These are phyloP conservation scores for Seiridium cupressi DNA, from an alignment of 2,329 filamentous ascomycete genomes.

Conservation along the genomic window DNA sequence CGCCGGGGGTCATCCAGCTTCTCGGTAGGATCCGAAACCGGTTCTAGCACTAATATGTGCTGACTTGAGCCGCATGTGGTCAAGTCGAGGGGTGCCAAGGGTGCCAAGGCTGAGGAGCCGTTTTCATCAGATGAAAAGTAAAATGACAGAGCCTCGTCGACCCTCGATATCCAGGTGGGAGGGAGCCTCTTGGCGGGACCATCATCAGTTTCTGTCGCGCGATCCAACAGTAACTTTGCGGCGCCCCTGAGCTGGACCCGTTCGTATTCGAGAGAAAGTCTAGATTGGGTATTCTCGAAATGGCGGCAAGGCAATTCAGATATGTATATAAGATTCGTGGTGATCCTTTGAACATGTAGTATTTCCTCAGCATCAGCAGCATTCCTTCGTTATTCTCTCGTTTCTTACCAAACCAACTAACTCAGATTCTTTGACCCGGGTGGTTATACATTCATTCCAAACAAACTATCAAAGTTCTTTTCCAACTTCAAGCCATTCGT, in stretches of 20 bases:
- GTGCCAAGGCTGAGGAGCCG: not conserved
- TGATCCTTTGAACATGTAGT: not conserved
- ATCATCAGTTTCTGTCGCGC: not conserved
- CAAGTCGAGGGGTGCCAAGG: not conserved
- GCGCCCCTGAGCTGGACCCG: not conserved
- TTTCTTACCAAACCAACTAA: not conserved
- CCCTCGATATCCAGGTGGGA: not conserved
- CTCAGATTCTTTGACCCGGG: conserved; percentile 8
- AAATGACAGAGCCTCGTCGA: not conserved
- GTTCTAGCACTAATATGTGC: not conserved
- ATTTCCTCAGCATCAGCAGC: not conserved
- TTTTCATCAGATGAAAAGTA: not conserved
- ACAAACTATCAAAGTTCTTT: not conserved
- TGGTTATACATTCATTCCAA: conserved; percentile 5
- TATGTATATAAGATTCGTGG: not conserved
- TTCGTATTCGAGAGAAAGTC: not conserved
- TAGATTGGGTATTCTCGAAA: not conserved
- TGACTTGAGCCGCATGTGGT: not conserved
- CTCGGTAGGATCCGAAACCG: not conserved
- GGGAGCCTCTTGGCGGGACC: not conserved
- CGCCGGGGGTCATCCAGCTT: not conserved
- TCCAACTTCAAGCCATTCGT: not conserved
- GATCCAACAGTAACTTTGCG: not conserved
- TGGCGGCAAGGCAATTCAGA: not conserved
- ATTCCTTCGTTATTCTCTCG: not conserved